Conservation (phyloP, 768 basidiomycete species). For the Tulasnella sp. region DNA sequence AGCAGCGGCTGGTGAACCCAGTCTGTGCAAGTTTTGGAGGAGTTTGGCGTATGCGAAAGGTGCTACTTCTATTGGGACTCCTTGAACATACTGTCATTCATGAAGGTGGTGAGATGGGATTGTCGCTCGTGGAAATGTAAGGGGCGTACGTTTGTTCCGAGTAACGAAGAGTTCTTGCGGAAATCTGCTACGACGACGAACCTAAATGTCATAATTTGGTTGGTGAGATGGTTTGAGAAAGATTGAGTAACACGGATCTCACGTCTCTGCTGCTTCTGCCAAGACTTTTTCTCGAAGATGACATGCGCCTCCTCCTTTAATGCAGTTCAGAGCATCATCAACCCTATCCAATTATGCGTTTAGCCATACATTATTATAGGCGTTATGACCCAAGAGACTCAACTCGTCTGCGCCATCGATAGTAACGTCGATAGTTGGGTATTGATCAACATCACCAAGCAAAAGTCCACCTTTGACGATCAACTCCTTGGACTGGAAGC, state of each 20-base stretch:
- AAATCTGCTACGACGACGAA: constrained; percentile 92
- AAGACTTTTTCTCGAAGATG: constrained; percentile 95
- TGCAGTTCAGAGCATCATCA: constrained; percentile 73
- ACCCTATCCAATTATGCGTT: constrained; percentile 42
- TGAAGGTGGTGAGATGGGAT: not conserved
- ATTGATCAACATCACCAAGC: constrained; percentile 83
- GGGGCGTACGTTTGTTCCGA: constrained; percentile 66
- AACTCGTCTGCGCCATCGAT: constrained; percentile 97
- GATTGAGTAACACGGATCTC: too few species aligned
- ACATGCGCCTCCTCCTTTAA: constrained; percentile 96
- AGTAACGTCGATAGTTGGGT: constrained; percentile 84
- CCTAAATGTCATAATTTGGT: constrained; percentile 26
- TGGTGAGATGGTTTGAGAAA: not conserved
- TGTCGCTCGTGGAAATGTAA: constrained; percentile 17
- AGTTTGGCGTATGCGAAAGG: constrained; percentile 92
- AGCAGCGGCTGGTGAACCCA: constrained; percentile 49
- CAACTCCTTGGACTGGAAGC: constrained; percentile 94
- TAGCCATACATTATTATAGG: not conserved
- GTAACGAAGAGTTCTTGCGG: constrained; percentile 73
- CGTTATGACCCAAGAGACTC: constrained; percentile 12
- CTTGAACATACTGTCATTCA: constrained; percentile 55
- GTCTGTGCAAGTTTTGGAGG: constrained; percentile 47
- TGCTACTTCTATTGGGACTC: constrained; percentile 92
- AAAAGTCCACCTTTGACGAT: constrained; percentile 67
- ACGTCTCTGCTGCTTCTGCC: constrained; percentile 88